phyloP scores from a whole-genome alignment of 768 basidiomycete species.

The Xanthoconium purpureum region DNA sequence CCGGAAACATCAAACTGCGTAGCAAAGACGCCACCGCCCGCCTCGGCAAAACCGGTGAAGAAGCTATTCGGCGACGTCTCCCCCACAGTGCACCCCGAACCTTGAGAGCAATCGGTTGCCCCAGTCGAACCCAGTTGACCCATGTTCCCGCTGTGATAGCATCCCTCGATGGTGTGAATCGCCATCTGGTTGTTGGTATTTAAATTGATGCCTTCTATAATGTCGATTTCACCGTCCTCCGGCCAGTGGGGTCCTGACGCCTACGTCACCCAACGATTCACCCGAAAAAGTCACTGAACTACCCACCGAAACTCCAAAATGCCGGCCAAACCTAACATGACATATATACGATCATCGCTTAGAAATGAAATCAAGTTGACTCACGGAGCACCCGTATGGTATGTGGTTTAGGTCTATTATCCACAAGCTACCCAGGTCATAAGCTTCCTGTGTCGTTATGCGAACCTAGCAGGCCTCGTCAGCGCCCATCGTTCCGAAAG shows the following conservation, averaged over 20 bases:
- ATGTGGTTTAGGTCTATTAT: constrained; percentile 45
- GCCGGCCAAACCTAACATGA: constrained; percentile 29
- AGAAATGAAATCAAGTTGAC: constrained; percentile 17
- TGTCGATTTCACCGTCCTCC: constrained; percentile 52
- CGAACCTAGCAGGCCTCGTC: constrained; percentile 35
- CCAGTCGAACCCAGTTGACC: constrained; percentile 34
- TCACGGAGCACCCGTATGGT: constrained; percentile 58
- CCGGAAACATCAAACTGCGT: constrained; percentile 63
- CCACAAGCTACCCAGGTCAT: constrained; percentile 45
- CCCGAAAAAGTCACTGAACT: not conserved
- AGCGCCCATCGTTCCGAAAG: not conserved
- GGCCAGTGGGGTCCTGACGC: constrained; percentile 38
- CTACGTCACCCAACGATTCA: not conserved
- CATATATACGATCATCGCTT: not conserved
- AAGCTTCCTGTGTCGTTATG: constrained; percentile 42
- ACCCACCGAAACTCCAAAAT: constrained; percentile 32
- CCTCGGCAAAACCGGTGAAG: constrained; percentile 16
- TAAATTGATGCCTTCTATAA: constrained; percentile 59
- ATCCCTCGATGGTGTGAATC: constrained; percentile 46
- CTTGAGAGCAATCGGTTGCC: constrained; percentile 20
- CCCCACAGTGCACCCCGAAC: constrained; percentile 29
- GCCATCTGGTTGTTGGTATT: constrained; percentile 53
- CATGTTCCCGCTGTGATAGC: constrained; percentile 31
- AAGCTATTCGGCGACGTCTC: constrained; percentile 33
- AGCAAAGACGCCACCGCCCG: constrained; percentile 65